phyloP scores from a whole-genome alignment of 805 yeast species.

The Candida ulmi region DNA sequence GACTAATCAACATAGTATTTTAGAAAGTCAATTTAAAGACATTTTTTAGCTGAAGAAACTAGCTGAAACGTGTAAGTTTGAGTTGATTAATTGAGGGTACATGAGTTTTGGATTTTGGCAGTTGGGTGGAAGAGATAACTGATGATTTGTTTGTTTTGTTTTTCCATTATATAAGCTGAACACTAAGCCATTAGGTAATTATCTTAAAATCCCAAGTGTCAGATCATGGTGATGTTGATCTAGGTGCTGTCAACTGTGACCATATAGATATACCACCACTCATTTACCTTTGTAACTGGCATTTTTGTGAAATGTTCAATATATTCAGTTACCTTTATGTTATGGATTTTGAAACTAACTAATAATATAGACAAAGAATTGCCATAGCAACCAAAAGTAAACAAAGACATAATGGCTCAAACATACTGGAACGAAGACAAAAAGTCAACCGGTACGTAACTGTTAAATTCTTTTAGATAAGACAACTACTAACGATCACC shows the following conservation, averaged over 20 bases:
- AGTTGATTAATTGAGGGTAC: neutral
- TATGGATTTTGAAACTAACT: too few species aligned
- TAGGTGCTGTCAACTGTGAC: too few species aligned
- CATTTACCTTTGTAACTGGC: too few species aligned
- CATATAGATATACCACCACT: too few species aligned
- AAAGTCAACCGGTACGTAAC: constrained; percentile 10
- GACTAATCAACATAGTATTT: neutral
- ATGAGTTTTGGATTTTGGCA: neutral
- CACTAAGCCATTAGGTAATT: constrained; percentile 11
- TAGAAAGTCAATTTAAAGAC: neutral
- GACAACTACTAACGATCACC: constrained; percentile 3
- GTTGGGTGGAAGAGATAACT: too few species aligned
- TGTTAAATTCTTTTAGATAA: constrained; percentile 6
- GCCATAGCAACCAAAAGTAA: constrained; percentile 2
- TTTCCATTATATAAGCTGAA: constrained; percentile 11
- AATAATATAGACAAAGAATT: too few species aligned
- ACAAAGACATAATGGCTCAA: constrained; percentile 7
- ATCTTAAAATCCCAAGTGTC: too few species aligned
- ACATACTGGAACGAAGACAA: constrained; percentile 13
- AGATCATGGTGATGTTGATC: neutral
- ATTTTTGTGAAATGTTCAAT: too few species aligned
- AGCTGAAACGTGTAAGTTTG: neutral
- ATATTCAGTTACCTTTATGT: too few species aligned
- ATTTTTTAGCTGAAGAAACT: neutral
- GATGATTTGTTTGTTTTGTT: neutral